These are phyloP conservation scores for Fusarium globosum DNA, from an alignment of 2,329 filamentous ascomycete genomes.

Conservation along the genomic window DNA sequence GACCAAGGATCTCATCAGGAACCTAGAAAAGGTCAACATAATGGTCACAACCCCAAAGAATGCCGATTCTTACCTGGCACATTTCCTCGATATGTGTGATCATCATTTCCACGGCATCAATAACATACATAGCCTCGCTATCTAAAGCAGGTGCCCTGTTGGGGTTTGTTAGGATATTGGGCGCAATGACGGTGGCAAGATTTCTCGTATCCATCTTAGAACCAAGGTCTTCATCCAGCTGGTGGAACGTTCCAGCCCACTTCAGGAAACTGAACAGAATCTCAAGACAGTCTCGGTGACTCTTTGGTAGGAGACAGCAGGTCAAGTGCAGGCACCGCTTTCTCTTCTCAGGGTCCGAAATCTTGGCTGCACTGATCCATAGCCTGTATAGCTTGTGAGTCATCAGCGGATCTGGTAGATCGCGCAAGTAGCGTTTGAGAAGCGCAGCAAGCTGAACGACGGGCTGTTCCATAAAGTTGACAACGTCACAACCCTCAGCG, in stretches of 20 bases:
- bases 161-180: slow-evolving; percentile 86
- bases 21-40: slow-evolving; percentile 67
- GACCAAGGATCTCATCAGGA: slow-evolving; percentile 87
- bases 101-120: slow-evolving; percentile 90
- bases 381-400: slow-evolving; percentile 94
- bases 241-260: slow-evolving; percentile 97
- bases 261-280: slow-evolving; percentile 96
- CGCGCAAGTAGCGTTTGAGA: slow-evolving; percentile 92
- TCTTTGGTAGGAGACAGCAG: slow-evolving; percentile 92
- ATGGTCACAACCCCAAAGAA: slow-evolving; percentile 26
- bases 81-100: slow-evolving; percentile 96
- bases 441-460: slow-evolving; percentile 94
- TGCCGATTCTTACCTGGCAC: slow-evolving; percentile 79
- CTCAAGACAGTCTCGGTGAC: slow-evolving; percentile 92
- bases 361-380: slow-evolving; percentile 91
- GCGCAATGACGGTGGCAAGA: slow-evolving; percentile 94
- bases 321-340: slow-evolving; percentile 89
- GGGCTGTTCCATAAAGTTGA: slow-evolving; percentile 88
- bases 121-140: slow-evolving; percentile 90
- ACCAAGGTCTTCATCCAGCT: slow-evolving; percentile 94
- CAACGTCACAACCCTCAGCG: slow-evolving; percentile 82
- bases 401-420: slow-evolving; percentile 92
- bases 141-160: slow-evolving; percentile 76
- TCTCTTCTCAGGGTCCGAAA: slow-evolving; percentile 82
- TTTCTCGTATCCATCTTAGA: slow-evolving; percentile 99